Conservation (phyloP, 495 filamentous ascomycete genomes). For the Trichoderma reesei region DNA sequence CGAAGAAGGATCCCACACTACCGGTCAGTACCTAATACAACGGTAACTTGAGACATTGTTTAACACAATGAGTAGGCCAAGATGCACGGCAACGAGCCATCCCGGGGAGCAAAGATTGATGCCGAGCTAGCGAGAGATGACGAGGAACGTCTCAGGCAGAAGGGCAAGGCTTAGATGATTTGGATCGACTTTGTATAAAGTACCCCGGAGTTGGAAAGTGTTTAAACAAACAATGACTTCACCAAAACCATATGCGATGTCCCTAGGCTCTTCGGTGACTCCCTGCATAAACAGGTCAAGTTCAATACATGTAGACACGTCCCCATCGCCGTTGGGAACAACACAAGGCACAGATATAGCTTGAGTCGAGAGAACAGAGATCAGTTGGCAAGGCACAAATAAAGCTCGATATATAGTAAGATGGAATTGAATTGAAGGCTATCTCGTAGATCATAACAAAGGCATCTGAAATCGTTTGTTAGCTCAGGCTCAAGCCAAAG, state of each 20-base stretch:
- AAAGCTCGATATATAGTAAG: background rate
- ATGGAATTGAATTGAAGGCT: background rate
- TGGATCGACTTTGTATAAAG: background rate
- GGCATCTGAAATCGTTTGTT: background rate
- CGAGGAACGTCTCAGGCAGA: slow-evolving; percentile 53
- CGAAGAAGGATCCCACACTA: slow-evolving; percentile 55
- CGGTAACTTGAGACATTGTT: background rate
- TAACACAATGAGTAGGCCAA: slow-evolving; percentile 41
- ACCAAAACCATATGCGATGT: no score
- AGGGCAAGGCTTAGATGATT: slow-evolving; percentile 29
- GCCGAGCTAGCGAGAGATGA: slow-evolving; percentile 60
- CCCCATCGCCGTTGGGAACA: no score
- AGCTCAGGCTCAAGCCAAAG: slow-evolving; percentile 22
- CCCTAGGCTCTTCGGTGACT: no score
- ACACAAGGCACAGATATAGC: background rate
- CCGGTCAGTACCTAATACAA: slow-evolving; percentile 42
- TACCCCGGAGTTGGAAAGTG: background rate
- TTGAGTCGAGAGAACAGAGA: background rate
- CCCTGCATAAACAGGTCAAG: no score
- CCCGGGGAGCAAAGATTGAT: slow-evolving; percentile 61
- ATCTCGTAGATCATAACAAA: no score
- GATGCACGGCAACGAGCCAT: slow-evolving; percentile 61
- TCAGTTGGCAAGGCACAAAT: slow-evolving; percentile 23
- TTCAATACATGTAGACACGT: no score
- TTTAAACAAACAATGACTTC: no score